Conservation (phyloP, 345 rosid species). For the Hirschfeldia incana region DNA sequence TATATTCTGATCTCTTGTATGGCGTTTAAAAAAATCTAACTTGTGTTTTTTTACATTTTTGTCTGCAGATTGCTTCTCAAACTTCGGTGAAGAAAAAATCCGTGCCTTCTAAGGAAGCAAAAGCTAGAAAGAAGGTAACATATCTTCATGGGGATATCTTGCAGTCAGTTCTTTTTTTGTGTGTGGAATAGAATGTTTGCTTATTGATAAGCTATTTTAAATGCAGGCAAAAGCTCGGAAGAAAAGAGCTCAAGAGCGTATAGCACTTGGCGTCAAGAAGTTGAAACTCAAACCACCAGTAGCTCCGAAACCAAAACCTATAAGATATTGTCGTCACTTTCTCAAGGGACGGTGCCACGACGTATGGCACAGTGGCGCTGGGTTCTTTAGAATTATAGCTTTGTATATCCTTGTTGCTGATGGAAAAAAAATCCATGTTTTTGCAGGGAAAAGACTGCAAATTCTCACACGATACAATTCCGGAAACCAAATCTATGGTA, state of each 20-base stretch:
- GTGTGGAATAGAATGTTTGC: background rate
- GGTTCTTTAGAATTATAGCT: background rate
- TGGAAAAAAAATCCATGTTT: background rate
- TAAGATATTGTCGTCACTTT: conserved; percentile 69
- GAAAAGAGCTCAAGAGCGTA: conserved; percentile 73
- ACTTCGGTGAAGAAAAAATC: conserved; percentile 49
- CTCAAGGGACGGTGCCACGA: conserved; percentile 77
- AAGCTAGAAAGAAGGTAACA: conserved; percentile 67
- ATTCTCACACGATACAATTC: conserved; percentile 80
- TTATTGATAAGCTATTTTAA: conserved; percentile 20
- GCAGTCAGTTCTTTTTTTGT: background rate
- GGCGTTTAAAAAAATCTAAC: conserved; percentile 21
- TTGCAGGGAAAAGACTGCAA: conserved; percentile 83
- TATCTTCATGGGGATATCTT: background rate
- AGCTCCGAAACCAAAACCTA: conserved; percentile 56
- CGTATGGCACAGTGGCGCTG: conserved; percentile 45
- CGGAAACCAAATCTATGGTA: conserved; percentile 68
- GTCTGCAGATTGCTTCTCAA: conserved; percentile 18
- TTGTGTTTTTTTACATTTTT: background rate
- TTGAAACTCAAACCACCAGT: conserved; percentile 66
- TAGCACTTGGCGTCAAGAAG: conserved; percentile 79
- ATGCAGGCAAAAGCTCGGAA: conserved; percentile 63
- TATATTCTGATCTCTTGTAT: background rate
- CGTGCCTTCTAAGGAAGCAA: conserved; percentile 48
- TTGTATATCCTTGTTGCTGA: conserved; percentile 6